Base-by-base conservation (phyloP, 2,329 filamentous ascomycete species). In the Stachybotrys chlorohalonatus region DNA sequence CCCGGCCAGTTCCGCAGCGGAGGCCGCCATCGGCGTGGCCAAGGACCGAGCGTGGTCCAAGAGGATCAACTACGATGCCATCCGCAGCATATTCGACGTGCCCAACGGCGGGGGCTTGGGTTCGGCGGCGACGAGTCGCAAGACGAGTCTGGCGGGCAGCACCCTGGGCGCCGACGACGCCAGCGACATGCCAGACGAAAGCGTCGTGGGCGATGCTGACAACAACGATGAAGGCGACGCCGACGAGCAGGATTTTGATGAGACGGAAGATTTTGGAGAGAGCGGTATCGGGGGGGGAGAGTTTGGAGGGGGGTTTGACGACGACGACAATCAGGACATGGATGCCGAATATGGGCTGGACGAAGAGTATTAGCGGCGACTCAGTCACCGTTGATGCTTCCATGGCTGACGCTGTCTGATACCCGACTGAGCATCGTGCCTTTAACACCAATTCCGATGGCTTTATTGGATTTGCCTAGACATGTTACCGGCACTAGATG, bases 21-120 rank as follows among this genome's bases (percentile, higher is more conserved):
- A 90, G 65, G 87, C 87, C 1, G 85, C 85, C 13, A 77, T 82
- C 57, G 80, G 82, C 54, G 85, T 86, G 60, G 75, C 89, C 66
- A 85, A 87, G 67, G 81, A 83, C 54, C 77, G 86, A 49, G 81
- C 80, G 0, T 87, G 84, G 70, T 89, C 84, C 58, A 87, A 85
- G 69, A 85, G 88, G 64, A 87, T 91, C 65, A 89, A 90, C 62
- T 90, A 90, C 68, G 79, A 82, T 53, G 80, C 79, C 45, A 80
- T 86, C 58, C 73, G 76, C 49, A 78, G 74, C 56, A 75, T 86
- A 30, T 85, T 85, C 57, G 76, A 79, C 60, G 68, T 72, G 60
- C 68, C 70, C 24, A 71, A 73, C 58, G 66, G 67, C 39, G 68
- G 65, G 1, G 76, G 75, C 0, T 73, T 77, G 0, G 79, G 79